These are phyloP conservation scores for Botrytis medusae DNA, from an alignment of 2,329 filamentous ascomycete species.

Conservation along the genomic window DNA sequence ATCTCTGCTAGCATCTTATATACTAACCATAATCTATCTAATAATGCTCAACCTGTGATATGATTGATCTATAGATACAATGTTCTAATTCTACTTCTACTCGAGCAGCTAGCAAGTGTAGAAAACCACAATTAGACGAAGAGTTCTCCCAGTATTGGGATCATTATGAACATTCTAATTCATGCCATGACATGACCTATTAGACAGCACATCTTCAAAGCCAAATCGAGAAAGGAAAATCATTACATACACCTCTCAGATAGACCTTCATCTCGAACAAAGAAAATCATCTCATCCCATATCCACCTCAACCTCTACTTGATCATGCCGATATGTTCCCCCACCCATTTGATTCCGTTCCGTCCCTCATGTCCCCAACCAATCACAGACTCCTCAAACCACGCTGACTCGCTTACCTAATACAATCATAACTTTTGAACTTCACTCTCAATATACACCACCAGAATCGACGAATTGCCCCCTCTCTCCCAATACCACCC, in stretches of 20 bases:
- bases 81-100: neutral
- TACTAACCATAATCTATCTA: neutral
- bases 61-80: neutral
- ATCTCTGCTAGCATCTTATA: neutral
- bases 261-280: neutral
- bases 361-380: neutral
- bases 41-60: neutral
- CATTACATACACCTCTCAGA: neutral
- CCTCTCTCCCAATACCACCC: neutral
- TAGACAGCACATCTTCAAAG: neutral
- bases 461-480: constrained; percentile 8
- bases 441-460: constrained; percentile 23
- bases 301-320: neutral
- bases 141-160: neutral
- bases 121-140: neutral
- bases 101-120: neutral
- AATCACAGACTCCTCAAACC: neutral
- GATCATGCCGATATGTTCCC: neutral
- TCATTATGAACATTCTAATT: neutral
- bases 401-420: constrained; percentile 18
- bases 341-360: constrained; percentile 13
- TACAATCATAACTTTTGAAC: constrained; percentile 20
- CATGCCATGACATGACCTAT: neutral
- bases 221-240: neutral
- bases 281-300: constrained; percentile 4